Evolutionary conservation across 768 basidiomycete species (phyloP), one percentile per base, ranked within the genome.

Genomic region (Phlebiopsis gigantea): DNA sequence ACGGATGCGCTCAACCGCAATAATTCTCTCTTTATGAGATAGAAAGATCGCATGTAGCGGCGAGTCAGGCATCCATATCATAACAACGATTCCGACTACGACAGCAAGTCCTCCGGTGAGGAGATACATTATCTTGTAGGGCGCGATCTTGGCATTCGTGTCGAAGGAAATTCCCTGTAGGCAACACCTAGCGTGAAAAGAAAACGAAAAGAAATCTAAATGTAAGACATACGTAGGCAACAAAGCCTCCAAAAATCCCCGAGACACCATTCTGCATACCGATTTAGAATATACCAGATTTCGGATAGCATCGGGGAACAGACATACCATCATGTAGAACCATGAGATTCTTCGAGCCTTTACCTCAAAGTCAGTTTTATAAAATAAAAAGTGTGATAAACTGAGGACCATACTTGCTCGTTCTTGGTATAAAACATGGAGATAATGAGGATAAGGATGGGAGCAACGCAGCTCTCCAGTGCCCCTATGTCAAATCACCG

Each of bases 381-480:
- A 41, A 10, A 10, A 41, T 41, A 10, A 10, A n/a, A 19, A 5
- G 5, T 17, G 46, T n/a, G 12, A 8, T 51, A 10, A 9, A 25
- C 30, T 34, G 10, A 51, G 29, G 34, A 7, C 15, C 10, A 51
- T 25, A 46, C 62, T 29, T 46, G 75, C 79, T 72, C 86, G 83
- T 62, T 85, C 84, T 85, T 85, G 72, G 80, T 82, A 69, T 85
- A 86, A 65, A 85, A 86, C 79, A 84, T 83, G 12, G 81, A 79
- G 39, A 85, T 77, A 28, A 85, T 76, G 44, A 85, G 67, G 66
- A 87, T 81, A 24, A 86, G 70, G 60, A 76, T 80, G 0, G 85
- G 85, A 7, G 81, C 77, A 15, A 85, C 85, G 62, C 83, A 84
- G 58, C 77, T 78, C 68, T 87, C 85, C 61, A 79, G 80, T 84